Evolutionary conservation across 768 basidiomycete species (phyloP).

Genomic region (Boletus rubropictus): DNA sequence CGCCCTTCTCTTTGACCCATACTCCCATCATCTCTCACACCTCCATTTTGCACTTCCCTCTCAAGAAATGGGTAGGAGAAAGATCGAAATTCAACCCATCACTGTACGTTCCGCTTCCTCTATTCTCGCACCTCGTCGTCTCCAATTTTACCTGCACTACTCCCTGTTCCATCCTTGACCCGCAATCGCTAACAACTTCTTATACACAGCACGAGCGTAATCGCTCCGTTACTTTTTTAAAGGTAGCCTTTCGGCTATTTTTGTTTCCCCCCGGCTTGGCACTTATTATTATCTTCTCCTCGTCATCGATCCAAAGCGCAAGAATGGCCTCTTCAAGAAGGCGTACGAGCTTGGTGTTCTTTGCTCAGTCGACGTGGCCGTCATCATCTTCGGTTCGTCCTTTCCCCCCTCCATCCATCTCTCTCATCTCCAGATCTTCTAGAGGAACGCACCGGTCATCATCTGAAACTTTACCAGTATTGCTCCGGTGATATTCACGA

Average conservation of each 20-base stretch:
- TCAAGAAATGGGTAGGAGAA: conserved; percentile 60
- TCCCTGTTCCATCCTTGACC: conserved; percentile 30
- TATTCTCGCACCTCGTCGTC: conserved; percentile 20
- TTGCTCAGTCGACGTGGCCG: conserved; percentile 83
- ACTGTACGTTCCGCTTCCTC: conserved; percentile 45
- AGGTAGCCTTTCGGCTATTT: conserved; percentile 69
- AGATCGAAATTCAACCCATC: conserved; percentile 80
- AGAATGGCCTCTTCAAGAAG: conserved; percentile 88
- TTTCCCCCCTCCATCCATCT: conserved; percentile 3
- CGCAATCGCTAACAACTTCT: conserved; percentile 29
- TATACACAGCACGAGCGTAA: conserved; percentile 84
- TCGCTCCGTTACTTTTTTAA: conserved; percentile 86
- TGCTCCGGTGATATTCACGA: conserved; percentile 65
- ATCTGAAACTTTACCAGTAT: conserved; percentile 78
- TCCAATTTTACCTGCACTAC: conserved; percentile 28
- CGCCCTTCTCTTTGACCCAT: conserved; percentile 13
- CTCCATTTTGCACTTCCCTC: neutral
- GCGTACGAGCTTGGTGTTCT: conserved; percentile 88
- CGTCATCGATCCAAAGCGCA: conserved; percentile 51
- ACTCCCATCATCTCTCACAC: conserved; percentile 19
- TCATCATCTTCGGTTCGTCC: conserved; percentile 75
- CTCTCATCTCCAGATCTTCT: conserved; percentile 17
- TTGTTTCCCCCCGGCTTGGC: conserved; percentile 39
- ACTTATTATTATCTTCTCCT: conserved; percentile 33
- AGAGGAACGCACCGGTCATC: conserved; percentile 77